A percentile compares a stretch with the other conserved stretches of the same genome.
Evolutionary conservation across 495 filamentous ascomycete genomes (phyloP).

Genomic region (Podospora sp.): DNA sequence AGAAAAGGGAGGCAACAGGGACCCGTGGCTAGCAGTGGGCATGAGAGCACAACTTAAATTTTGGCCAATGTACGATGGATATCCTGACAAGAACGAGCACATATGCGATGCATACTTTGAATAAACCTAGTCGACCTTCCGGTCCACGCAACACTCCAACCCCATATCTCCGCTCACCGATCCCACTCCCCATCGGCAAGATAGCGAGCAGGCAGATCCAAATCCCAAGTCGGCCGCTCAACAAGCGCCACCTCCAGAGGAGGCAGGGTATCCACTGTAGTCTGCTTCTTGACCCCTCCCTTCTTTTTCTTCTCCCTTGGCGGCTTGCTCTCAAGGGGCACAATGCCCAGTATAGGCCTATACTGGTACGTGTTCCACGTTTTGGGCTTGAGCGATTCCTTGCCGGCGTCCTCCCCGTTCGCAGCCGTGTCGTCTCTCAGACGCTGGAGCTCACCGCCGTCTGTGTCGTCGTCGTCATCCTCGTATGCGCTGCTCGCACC

Average conservation of each 20-base stretch:
- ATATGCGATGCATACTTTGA: background rate
- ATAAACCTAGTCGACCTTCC: background rate
- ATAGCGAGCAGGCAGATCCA: slow-evolving; percentile 76
- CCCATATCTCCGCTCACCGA: slow-evolving; percentile 21
- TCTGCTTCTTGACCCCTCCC: slow-evolving; percentile 27
- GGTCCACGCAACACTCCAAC: slow-evolving; percentile 1
- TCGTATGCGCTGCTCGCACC: slow-evolving; percentile 40
- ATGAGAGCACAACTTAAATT: background rate
- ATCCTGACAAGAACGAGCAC: background rate
- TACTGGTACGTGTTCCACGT: slow-evolving; percentile 91
- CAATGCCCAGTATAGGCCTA: slow-evolving; percentile 84
- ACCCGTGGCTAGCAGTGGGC: too few relatives aligned
- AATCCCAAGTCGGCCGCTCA: slow-evolving; percentile 83
- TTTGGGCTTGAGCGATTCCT: slow-evolving; percentile 35
- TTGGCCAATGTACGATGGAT: background rate
- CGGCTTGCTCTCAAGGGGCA: slow-evolving; percentile 57
- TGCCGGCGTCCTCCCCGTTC: slow-evolving; percentile 21
- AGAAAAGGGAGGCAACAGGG: too few relatives aligned
- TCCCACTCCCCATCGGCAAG: slow-evolving; percentile 63
- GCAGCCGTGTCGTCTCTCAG: slow-evolving; percentile 35
- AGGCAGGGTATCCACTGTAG: slow-evolving; percentile 10
- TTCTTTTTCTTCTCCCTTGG: slow-evolving; percentile 25
- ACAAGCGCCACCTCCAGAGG: slow-evolving; percentile 80
- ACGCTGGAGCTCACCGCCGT: slow-evolving; percentile 45
- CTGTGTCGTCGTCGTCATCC: slow-evolving; percentile 44